Evolutionary conservation across 148 eudicot genomes (phyloP), one percentile per base, ranked within the genome.

Genomic region (Chenopodium berlandieri): DNA sequence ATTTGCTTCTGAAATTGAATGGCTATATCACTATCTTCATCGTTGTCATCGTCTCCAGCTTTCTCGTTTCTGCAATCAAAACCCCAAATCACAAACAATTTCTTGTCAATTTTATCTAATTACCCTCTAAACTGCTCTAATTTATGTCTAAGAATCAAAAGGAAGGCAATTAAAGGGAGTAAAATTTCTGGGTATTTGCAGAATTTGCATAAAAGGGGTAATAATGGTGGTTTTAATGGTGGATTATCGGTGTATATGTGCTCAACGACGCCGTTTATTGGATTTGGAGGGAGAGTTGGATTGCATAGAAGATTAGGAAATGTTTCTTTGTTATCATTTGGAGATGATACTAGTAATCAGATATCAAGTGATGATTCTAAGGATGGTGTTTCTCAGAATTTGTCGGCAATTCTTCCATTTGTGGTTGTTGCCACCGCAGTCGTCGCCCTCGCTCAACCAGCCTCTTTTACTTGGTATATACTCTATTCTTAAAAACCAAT

Each of bases 381-480:
- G 9, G 66, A 75, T 19, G 93, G 88, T 83, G 78, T 83, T 69
- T 91, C 98, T 14, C 93, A 97, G 79, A n/a, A 86, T 78, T 71
- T 97, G 12, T 92, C 97, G 0, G 97, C 97, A 7, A 27, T 92
- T 92, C 91, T 97, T 63, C 99, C 99, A 1, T 90, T 94, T 83
- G 99, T 97, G 17, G 99, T 94, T 13, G 94, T 92, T 23, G 89
- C 90, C 81, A 97, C 99, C 31, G 97, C 98, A 0, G 79, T 97
- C 4, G 92, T 97, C 22, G 98, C 99, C 78, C 90, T 97, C 5
- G 44, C 89, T 47, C 95, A 90, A 75, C 98, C 99, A 0, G 86
- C 93, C 6, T 90, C 97, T 17, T 96, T 94, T 84, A 92, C 97
- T 70, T 96, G 99, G 99, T 95, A 82, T 6, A 47, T 23, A 30